Evolutionary conservation across 331 rosid genomes (phyloP).

Genomic region (Stylosanthes scabra): DNA sequence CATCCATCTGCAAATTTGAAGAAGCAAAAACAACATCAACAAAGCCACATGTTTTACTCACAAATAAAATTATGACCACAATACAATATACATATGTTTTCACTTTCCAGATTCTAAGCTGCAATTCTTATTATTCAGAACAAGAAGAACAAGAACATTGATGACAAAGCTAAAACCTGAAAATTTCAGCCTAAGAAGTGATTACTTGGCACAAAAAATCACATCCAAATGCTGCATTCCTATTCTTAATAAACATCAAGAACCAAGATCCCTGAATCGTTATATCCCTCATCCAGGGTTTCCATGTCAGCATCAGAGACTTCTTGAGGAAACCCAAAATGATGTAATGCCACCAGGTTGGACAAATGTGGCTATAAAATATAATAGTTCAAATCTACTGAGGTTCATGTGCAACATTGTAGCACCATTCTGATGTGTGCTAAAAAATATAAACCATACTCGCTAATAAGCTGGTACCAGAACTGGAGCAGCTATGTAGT

Average conservation of each 20-base stretch:
- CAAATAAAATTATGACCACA: background rate
- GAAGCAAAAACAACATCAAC: background rate
- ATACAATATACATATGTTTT: conserved; percentile 21
- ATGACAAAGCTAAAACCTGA: background rate
- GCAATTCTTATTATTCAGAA: conserved; percentile 25
- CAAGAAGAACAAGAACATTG: conserved; percentile 10
- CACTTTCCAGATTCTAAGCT: conserved; percentile 11
- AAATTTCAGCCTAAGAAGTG: no score
- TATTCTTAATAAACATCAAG: background rate
- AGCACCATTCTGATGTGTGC: background rate
- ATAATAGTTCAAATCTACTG: conserved; percentile 2
- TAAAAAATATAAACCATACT: no score
- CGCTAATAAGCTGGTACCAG: no score
- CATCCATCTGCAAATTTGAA: conserved; percentile 75
- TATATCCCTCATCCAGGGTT: background rate
- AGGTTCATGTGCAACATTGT: background rate
- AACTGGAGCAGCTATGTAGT: no score
- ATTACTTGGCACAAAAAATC: no score
- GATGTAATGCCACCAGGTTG: conserved; percentile 17
- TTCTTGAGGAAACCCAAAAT: background rate
- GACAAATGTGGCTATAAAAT: background rate
- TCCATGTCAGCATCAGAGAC: background rate
- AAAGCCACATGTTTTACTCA: conserved; percentile 15
- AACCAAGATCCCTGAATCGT: background rate
- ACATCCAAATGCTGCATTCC: no score